Conservation (phyloP, 164 flowering plant genomes). For the Nelumbo lutea region DNA sequence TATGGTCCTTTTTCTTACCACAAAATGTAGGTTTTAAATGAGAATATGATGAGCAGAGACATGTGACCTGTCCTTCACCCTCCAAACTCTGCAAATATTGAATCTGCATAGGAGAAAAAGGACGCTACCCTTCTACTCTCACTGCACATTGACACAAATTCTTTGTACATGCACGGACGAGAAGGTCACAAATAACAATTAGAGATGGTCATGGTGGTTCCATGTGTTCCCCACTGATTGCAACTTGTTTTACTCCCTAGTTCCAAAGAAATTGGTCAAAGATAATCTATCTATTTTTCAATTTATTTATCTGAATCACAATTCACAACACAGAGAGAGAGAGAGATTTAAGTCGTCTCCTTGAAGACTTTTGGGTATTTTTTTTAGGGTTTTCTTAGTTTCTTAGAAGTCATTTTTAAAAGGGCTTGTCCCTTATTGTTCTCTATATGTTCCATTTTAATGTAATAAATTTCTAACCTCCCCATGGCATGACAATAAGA, state of each 20-base stretch:
- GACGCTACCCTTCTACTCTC: background rate
- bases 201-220: background rate
- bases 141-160: background rate
- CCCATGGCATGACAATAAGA: no score
- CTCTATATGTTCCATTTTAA: no score
- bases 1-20: no score
- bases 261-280: conserved; percentile 2
- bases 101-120: background rate
- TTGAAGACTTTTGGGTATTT: background rate
- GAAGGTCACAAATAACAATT: background rate
- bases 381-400: background rate
- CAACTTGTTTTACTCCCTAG: background rate
- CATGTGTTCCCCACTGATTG: background rate
- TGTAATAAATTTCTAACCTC: no score
- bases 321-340: background rate
- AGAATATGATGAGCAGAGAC: no score
- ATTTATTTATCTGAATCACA: background rate
- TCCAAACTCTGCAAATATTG: background rate
- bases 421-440: no score
- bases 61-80: background rate
- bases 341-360: background rate
- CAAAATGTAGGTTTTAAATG: no score
- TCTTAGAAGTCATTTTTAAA: no score
- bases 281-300: background rate
- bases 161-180: background rate